These are phyloP conservation scores for Lecanoromycetidae sp. DNA, from an alignment of 2,329 filamentous ascomycete genomes.

Conservation along the genomic window DNA sequence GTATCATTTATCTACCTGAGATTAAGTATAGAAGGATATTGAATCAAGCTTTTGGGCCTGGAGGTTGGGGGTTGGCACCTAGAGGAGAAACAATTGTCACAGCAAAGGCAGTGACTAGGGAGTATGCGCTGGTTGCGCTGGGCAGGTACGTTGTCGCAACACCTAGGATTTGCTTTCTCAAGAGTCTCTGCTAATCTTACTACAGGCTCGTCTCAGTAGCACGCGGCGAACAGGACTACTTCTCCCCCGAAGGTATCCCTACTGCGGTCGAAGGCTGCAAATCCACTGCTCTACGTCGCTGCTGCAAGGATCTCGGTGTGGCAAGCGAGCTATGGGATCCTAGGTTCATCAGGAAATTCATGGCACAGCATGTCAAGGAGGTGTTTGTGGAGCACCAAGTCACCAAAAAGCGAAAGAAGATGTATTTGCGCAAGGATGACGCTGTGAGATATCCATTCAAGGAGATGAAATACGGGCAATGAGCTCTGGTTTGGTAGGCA, in stretches of 20 bases:
- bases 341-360: slow-evolving; percentile 72
- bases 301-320: slow-evolving; percentile 94
- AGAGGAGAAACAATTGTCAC: slow-evolving; percentile 75
- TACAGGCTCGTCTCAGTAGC: slow-evolving; percentile 77
- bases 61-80: slow-evolving; percentile 89
- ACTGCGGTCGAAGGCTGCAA: slow-evolving; percentile 95
- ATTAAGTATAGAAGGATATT: slow-evolving; percentile 93
- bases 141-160: slow-evolving; percentile 62
- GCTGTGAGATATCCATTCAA: slow-evolving; percentile 54
- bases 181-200: background rate
- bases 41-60: slow-evolving; percentile 84
- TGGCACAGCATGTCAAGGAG: slow-evolving; percentile 61
- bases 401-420: slow-evolving; percentile 80
- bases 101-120: slow-evolving; percentile 68
- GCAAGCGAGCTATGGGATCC: slow-evolving; percentile 96
- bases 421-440: slow-evolving; percentile 78
- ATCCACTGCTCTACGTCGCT: slow-evolving; percentile 93
- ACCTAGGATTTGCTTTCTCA: no score
- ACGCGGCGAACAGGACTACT: slow-evolving; percentile 89
- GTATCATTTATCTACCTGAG: slow-evolving; percentile 89
- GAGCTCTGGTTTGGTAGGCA: background rate
- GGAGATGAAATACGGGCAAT: slow-evolving; percentile 28
- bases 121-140: slow-evolving; percentile 82
- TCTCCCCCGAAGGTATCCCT: slow-evolving; percentile 76
- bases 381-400: slow-evolving; percentile 77